Evolutionary conservation across 306 rosid genomes (phyloP).

Genomic region (Malus fusca): DNA sequence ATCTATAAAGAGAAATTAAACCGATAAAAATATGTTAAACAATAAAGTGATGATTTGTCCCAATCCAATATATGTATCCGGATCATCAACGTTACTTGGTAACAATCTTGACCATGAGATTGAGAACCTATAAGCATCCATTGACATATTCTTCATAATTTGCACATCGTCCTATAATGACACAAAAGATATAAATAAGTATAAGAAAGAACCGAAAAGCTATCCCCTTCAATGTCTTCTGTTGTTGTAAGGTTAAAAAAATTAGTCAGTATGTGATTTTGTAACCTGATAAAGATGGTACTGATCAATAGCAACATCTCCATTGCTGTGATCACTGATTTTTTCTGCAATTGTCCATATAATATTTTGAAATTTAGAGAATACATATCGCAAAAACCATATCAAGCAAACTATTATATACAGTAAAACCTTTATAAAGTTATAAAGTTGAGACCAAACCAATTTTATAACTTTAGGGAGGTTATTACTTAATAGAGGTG

Average conservation of each 20-base stretch:
- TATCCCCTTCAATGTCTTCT: neutral
- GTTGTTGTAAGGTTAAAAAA: neutral
- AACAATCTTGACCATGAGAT: slow-evolving; percentile 67
- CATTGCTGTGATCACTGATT: neutral
- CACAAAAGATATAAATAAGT: neutral
- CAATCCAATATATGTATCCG: neutral
- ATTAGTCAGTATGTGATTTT: neutral
- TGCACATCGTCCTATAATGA: slow-evolving; percentile 48
- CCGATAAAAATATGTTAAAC: neutral
- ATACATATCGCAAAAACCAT: no score
- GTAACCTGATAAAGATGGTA: slow-evolving; percentile 13
- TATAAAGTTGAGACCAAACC: no score
- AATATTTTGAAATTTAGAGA: no score
- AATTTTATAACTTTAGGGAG: no score
- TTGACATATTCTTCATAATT: slow-evolving; percentile 43
- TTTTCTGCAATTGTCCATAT: neutral
- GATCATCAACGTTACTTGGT: slow-evolving; percentile 37
- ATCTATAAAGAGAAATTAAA: neutral
- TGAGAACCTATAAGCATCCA: slow-evolving; percentile 64
- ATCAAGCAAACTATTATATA: no score
- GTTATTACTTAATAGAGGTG: no score
- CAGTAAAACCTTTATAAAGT: no score
- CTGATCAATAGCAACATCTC: slow-evolving; percentile 21
- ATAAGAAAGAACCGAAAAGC: neutral
- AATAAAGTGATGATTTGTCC: neutral